Percentiles rank a stretch among this genome's conserved stretches.
These are phyloP conservation scores for Yarrowia sp. DNA, from an alignment of 805 yeast genomes.

Conservation along the genomic window DNA sequence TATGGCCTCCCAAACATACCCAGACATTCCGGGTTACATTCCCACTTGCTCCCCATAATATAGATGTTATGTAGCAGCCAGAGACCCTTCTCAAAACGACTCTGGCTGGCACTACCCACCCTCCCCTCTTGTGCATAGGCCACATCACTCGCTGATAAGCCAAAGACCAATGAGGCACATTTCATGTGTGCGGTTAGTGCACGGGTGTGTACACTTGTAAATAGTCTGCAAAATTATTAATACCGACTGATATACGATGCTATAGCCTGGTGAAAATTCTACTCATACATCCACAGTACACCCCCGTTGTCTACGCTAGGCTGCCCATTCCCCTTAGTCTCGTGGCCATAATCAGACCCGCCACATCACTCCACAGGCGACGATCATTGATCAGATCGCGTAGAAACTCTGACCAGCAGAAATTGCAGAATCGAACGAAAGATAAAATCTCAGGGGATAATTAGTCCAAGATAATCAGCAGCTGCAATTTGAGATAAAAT, in stretches of 20 bases:
- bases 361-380: slow-evolving; percentile 2
- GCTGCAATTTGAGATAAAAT: neutral
- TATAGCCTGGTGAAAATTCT: too few species aligned
- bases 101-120: neutral
- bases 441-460: neutral
- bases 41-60: neutral
- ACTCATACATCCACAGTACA: too few species aligned
- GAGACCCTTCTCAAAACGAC: too few species aligned
- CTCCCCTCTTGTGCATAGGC: neutral
- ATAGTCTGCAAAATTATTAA: neutral
- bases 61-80: neutral
- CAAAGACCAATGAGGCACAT: slow-evolving; percentile 19
- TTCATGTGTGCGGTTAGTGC: slow-evolving; percentile 5
- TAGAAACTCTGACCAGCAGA: slow-evolving; percentile 12
- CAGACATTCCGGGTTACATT: slow-evolving; percentile 3
- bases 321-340: too few species aligned
- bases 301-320: too few species aligned
- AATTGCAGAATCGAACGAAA: neutral
- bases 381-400: slow-evolving; percentile 14
- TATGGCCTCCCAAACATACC: neutral
- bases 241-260: neutral
- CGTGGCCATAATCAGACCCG: too few species aligned
- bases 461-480: neutral
- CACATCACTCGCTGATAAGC: slow-evolving; percentile 11
- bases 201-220: neutral